phyloP scores from a whole-genome alignment of 2,329 filamentous ascomycete species.

The Aaosphaeria arxii region DNA sequence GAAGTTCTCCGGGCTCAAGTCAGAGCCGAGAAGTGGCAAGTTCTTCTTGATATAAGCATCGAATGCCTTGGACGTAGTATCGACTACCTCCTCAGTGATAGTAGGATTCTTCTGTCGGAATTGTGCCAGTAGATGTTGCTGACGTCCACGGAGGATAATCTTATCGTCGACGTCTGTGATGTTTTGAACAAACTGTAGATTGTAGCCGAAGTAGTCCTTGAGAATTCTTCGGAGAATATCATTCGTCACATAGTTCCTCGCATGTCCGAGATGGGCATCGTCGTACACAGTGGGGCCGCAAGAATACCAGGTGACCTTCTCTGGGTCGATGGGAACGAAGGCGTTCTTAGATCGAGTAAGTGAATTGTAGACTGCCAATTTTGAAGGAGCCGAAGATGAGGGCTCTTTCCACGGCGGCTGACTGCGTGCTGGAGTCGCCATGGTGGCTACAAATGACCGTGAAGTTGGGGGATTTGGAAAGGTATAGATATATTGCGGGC shows the following conservation, averaged over 20 bases:
- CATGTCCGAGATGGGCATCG: slow-evolving; percentile 78
- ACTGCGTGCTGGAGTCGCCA: slow-evolving; percentile 33
- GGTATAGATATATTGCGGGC: slow-evolving; percentile 8
- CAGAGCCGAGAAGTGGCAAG: slow-evolving; percentile 49
- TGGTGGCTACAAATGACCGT: slow-evolving; percentile 15
- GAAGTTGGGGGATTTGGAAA: slow-evolving; percentile 11
- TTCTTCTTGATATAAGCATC: slow-evolving; percentile 66
- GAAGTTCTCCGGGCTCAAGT: slow-evolving; percentile 47
- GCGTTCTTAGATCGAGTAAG: slow-evolving; percentile 71
- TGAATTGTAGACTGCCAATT: slow-evolving; percentile 75
- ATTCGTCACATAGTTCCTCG: slow-evolving; percentile 85
- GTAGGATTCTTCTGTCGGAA: slow-evolving; percentile 56
- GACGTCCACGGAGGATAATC: slow-evolving; percentile 66
- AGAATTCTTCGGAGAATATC: slow-evolving; percentile 84
- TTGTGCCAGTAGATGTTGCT: slow-evolving; percentile 73
- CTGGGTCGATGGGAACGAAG: slow-evolving; percentile 69
- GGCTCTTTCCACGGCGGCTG: slow-evolving; percentile 41
- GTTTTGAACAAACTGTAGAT: slow-evolving; percentile 88
- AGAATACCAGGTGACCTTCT: slow-evolving; percentile 79
- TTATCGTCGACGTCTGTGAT: slow-evolving; percentile 64
- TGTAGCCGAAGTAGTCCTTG: slow-evolving; percentile 76
- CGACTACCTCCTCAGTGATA: slow-evolving; percentile 45
- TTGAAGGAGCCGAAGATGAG: slow-evolving; percentile 43
- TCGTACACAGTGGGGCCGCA: slow-evolving; percentile 88
- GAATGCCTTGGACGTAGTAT: slow-evolving; percentile 52